These are phyloP conservation scores for Euclidium syriacum DNA, from an alignment of 345 rosid genomes.

Conservation along the genomic window DNA sequence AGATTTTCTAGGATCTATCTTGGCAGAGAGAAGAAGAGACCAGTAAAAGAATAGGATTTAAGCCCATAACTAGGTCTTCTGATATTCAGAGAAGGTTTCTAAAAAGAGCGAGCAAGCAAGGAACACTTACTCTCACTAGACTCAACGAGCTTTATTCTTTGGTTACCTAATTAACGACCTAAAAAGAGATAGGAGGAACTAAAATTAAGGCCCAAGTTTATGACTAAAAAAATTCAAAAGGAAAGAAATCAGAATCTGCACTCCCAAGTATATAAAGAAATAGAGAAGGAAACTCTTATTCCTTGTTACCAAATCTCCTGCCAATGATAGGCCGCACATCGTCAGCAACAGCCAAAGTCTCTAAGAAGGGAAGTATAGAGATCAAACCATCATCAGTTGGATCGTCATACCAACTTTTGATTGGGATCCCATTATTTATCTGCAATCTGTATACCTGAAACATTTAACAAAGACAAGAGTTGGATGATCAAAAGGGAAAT, in stretches of 20 bases:
- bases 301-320: slow-evolving; percentile 67
- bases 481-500: background rate
- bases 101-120: slow-evolving; percentile 25
- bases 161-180: slow-evolving; percentile 32
- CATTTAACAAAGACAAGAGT: slow-evolving; percentile 1
- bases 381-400: slow-evolving; percentile 78
- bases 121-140: slow-evolving; percentile 23
- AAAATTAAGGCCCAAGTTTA: slow-evolving; percentile 15
- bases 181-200: slow-evolving; percentile 20
- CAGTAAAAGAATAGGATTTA: slow-evolving; percentile 9
- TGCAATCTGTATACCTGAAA: slow-evolving; percentile 93
- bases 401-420: slow-evolving; percentile 94
- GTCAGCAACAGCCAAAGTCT: slow-evolving; percentile 71
- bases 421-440: slow-evolving; percentile 92
- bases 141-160: slow-evolving; percentile 25
- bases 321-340: slow-evolving; percentile 94
- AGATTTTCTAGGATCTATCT: slow-evolving; percentile 30
- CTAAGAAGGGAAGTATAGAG: slow-evolving; percentile 86
- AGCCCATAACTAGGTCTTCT: slow-evolving; percentile 22
- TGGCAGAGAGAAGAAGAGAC: slow-evolving; percentile 27
- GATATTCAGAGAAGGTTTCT: slow-evolving; percentile 20
- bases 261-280: slow-evolving; percentile 26
- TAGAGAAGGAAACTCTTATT: slow-evolving; percentile 23
- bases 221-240: slow-evolving; percentile 13
- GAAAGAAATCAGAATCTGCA: slow-evolving; percentile 25